A percentile compares a stretch with the other conserved stretches of the same genome.
Conservation (phyloP, 257 asterid species). For the Nicotiana paniculata region DNA sequence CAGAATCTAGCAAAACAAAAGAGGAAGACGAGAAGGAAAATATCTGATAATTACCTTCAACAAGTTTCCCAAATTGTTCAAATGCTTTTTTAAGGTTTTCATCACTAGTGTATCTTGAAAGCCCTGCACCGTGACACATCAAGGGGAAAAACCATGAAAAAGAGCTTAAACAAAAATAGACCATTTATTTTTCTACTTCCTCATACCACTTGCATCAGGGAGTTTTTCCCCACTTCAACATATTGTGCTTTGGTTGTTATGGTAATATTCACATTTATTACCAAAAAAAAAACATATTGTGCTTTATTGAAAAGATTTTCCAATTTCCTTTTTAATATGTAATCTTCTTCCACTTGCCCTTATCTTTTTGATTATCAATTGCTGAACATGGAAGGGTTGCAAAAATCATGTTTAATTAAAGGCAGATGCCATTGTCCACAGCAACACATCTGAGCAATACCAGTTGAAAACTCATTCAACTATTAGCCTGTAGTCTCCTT, state of each 20-base stretch:
- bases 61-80: slow-evolving; percentile 68
- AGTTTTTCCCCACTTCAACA: background rate
- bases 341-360: background rate
- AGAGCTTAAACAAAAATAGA: background rate
- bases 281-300: background rate
- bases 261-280: too few relatives aligned
- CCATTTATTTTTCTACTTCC: background rate
- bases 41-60: slow-evolving; percentile 41
- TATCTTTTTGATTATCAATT: background rate
- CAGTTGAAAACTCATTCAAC: background rate
- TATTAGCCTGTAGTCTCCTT: background rate
- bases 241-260: too few relatives aligned
- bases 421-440: background rate
- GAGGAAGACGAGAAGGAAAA: background rate
- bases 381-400: background rate
- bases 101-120: slow-evolving; percentile 71
- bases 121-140: slow-evolving; percentile 43
- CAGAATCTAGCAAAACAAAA: background rate
- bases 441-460: background rate
- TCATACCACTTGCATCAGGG: background rate
- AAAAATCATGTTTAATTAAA: background rate
- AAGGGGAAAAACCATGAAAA: background rate
- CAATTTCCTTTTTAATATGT: background rate
- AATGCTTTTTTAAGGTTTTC: slow-evolving; percentile 65
- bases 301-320: background rate